Evolutionary conservation across 2,329 filamentous ascomycete genomes (phyloP).

Genomic region (Phaeosphaeria sp.): DNA sequence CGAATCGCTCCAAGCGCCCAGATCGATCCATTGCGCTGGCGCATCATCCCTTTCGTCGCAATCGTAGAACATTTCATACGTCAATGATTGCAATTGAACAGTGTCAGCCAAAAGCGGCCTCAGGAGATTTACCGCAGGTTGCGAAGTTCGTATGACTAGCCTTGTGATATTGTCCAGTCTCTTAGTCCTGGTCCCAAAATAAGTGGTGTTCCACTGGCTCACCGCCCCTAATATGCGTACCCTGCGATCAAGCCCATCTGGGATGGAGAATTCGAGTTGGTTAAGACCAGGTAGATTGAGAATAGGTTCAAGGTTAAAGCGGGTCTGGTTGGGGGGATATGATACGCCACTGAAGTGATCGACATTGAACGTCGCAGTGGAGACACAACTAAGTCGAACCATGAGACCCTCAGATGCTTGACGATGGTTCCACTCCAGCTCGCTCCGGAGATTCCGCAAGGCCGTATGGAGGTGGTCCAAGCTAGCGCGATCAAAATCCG

Average conservation of each 20-base stretch:
- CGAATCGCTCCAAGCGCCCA: slow-evolving; percentile 23
- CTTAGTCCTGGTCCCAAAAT: slow-evolving; percentile 1
- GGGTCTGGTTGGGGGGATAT: slow-evolving; percentile 7
- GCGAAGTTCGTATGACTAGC: slow-evolving; percentile 27
- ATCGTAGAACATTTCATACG: slow-evolving; percentile 32
- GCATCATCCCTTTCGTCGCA: slow-evolving; percentile 3
- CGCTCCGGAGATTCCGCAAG: slow-evolving; percentile 20
- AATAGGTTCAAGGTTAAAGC: slow-evolving; percentile 15
- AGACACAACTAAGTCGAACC: slow-evolving; percentile 21
- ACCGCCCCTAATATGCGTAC: background rate
- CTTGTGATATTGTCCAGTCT: slow-evolving; percentile 25
- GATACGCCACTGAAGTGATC: slow-evolving; percentile 19
- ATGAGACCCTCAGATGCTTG: slow-evolving; percentile 16
- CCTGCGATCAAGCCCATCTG: background rate
- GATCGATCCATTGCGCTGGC: slow-evolving; percentile 16
- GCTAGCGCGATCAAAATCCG: slow-evolving; percentile 23
- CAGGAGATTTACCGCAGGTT: slow-evolving; percentile 8
- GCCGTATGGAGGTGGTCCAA: slow-evolving; percentile 25
- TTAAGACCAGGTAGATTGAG: slow-evolving; percentile 21
- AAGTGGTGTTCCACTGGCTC: background rate
- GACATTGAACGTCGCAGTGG: slow-evolving; percentile 25
- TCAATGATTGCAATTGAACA: slow-evolving; percentile 29
- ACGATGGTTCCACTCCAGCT: slow-evolving; percentile 6
- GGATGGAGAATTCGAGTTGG: slow-evolving; percentile 22
- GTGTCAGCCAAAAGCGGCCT: slow-evolving; percentile 14